Conservation (phyloP, 345 rosid genomes). For the Cardiospermum halicacabum region DNA sequence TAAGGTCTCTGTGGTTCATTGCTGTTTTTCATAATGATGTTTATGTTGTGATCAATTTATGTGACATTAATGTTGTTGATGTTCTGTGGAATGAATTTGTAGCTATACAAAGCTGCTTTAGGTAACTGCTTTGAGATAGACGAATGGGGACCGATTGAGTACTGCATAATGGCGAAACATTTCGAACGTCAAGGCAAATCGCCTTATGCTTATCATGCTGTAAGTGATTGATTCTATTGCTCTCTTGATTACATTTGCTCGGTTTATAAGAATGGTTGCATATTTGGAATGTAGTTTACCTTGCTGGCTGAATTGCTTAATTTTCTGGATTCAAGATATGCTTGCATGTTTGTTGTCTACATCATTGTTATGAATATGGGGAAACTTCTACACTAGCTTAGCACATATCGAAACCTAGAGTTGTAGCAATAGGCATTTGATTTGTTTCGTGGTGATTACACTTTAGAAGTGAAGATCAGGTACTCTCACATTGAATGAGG, state of each 20-base stretch:
- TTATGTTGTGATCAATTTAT: not conserved
- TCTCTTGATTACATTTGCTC: not conserved
- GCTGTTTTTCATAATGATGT: not conserved
- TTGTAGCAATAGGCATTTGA: not conserved
- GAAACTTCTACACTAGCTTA: not conserved
- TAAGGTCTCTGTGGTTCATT: slow-evolving; percentile 41
- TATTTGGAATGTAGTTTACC: not conserved
- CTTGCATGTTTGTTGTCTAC: not conserved
- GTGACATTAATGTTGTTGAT: slow-evolving; percentile 4
- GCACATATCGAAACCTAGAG: not conserved
- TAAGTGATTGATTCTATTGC: slow-evolving; percentile 12
- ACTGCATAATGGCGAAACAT: slow-evolving; percentile 77
- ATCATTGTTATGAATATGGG: not conserved
- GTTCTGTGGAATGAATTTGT: slow-evolving; percentile 3
- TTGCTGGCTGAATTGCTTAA: not conserved
- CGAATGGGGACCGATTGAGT: slow-evolving; percentile 88
- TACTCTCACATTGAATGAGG: not conserved
- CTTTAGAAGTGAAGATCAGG: not conserved
- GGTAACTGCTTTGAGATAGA: slow-evolving; percentile 83
- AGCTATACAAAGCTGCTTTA: slow-evolving; percentile 87
- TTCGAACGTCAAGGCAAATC: slow-evolving; percentile 92
- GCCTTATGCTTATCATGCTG: slow-evolving; percentile 88
- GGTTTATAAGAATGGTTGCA: not conserved
- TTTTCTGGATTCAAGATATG: not conserved
- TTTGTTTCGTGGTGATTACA: not conserved